phyloP scores from a whole-genome alignment of 345 rosid genomes.

The Camelina laxa region DNA sequence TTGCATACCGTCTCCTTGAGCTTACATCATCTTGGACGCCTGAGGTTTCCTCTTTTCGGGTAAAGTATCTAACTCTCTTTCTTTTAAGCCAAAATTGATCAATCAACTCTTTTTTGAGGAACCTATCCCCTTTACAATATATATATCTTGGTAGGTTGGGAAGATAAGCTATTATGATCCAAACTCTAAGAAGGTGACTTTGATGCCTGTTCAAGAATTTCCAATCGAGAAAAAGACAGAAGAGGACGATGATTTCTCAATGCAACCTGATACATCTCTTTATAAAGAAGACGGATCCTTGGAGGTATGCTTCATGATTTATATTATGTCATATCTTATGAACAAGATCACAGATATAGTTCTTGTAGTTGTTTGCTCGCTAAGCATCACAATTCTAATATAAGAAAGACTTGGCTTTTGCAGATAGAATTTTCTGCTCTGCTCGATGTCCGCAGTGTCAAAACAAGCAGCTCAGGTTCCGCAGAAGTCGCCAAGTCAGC shows the following conservation, averaged over 20 bases:
- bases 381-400: constrained; percentile 4
- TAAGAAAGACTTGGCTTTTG: constrained; percentile 29
- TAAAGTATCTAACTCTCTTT: constrained; percentile 43
- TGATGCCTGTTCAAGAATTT: constrained; percentile 67
- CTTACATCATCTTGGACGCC: constrained; percentile 93
- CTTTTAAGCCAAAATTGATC: neutral
- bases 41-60: constrained; percentile 76
- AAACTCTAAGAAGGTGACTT: constrained; percentile 56
- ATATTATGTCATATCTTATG: neutral
- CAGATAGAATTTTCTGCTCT: constrained; percentile 82
- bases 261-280: constrained; percentile 52
- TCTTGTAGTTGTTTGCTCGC: constrained; percentile 23
- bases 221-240: constrained; percentile 59
- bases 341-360: constrained; percentile 17
- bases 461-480: constrained; percentile 42
- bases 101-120: constrained; percentile 8
- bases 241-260: constrained; percentile 49
- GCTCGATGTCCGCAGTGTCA: constrained; percentile 67
- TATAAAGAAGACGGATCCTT: constrained; percentile 80
- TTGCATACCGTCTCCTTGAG: constrained; percentile 90
- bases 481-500: constrained; percentile 30
- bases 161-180: constrained; percentile 64
- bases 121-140: constrained; percentile 6
- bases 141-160: constrained; percentile 66
- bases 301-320: constrained; percentile 52